Percentiles rank a stretch among this genome's conserved stretches.
Evolutionary conservation across 306 rosid species (phyloP).

Genomic region (Potentilla sterilis): DNA sequence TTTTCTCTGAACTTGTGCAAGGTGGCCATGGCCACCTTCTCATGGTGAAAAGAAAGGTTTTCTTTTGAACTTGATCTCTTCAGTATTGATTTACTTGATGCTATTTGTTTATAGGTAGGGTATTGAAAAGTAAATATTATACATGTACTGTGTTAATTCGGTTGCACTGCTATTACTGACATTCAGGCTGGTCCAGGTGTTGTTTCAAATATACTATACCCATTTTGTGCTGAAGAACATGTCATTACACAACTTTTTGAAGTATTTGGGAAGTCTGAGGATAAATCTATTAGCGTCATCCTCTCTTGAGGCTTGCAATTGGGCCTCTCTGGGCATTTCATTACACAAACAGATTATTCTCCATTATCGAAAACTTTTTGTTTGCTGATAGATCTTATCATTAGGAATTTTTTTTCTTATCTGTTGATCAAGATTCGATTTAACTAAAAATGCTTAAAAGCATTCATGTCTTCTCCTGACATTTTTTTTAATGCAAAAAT

Average conservation of each 20-base stretch:
- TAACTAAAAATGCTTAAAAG: not conserved
- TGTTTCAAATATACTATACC: not conserved
- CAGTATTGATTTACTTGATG: constrained; percentile 8
- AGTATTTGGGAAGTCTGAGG: not conserved
- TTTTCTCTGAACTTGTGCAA: constrained; percentile 91
- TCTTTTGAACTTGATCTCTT: constrained; percentile 9
- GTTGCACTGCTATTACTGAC: not conserved
- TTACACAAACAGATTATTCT: not conserved
- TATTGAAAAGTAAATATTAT: not conserved
- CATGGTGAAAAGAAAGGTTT: constrained; percentile 98
- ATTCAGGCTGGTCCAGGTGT: not conserved
- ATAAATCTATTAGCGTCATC: not conserved
- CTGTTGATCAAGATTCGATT: not conserved
- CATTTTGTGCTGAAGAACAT: not conserved
- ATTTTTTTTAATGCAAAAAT: not conserved
- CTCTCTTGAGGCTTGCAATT: not conserved
- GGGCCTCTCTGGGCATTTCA: not conserved
- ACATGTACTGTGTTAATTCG: not conserved
- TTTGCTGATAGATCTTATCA: not conserved
- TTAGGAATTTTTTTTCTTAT: not conserved
- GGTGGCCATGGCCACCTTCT: constrained; percentile 90
- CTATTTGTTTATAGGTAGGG: not conserved
- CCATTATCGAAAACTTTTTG: not conserved
- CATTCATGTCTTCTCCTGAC: not conserved
- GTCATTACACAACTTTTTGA: not conserved